phyloP scores from a whole-genome alignment of 83 land plant genomes.

The Isoetes engelmannii region DNA sequence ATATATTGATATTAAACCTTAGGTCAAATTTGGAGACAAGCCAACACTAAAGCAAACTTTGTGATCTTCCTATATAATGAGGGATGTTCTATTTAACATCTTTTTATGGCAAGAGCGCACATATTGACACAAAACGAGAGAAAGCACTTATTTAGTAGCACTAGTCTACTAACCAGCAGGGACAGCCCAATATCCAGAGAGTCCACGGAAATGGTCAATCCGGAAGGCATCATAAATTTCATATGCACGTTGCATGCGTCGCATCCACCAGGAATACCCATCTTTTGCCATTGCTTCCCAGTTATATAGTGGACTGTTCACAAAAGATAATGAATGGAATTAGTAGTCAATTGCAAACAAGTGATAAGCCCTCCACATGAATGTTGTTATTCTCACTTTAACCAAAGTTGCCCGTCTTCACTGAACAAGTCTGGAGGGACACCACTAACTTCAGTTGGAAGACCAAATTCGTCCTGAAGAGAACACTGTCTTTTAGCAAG shows the following conservation, averaged over 20 bases:
- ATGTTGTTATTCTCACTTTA: constrained; percentile 41
- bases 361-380: constrained; percentile 3
- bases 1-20: too few species aligned
- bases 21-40: too few species aligned
- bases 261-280: constrained; percentile 86
- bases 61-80: too few species aligned
- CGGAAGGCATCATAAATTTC: constrained; percentile 91
- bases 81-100: too few species aligned
- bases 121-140: too few species aligned
- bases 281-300: constrained; percentile 88
- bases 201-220: constrained; percentile 93
- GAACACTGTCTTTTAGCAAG: too few species aligned
- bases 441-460: constrained; percentile 82
- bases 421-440: constrained; percentile 99
- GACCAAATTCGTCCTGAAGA: constrained; percentile 22
- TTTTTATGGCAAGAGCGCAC: too few species aligned
- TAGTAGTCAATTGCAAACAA: not conserved
- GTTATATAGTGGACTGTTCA: constrained; percentile 80
- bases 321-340: too few species aligned
- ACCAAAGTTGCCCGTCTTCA: constrained; percentile 97
- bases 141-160: too few species aligned
- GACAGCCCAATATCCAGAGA: constrained; percentile 96
- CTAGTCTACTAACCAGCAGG: constrained; percentile 49
- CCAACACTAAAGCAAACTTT: too few species aligned
- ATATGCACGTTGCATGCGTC: constrained; percentile 60